phyloP scores from a whole-genome alignment of 2,329 filamentous ascomycete species.

The Aspergillus melleus region DNA sequence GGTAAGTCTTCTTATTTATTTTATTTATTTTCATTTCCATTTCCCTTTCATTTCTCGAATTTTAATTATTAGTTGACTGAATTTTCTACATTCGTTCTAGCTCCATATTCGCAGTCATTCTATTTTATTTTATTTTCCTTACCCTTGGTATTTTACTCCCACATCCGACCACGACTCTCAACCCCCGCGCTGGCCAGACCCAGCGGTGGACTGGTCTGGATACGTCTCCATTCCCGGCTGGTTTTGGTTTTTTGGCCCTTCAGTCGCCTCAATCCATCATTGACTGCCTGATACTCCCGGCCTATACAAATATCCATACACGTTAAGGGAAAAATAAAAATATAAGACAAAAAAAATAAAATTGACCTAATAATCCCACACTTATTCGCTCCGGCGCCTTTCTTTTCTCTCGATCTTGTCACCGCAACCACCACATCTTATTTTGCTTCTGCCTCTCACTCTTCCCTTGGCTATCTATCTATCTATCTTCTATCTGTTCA shows the following conservation, averaged over 20 bases:
- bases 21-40: not conserved
- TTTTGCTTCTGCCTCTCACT: constrained; percentile 3
- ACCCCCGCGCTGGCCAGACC: constrained; percentile 26
- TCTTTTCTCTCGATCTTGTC: not conserved
- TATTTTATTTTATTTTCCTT: not conserved
- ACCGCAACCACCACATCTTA: not conserved
- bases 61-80: not conserved
- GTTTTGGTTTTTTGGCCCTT: constrained; percentile 8
- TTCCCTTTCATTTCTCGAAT: not conserved
- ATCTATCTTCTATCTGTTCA: not conserved
- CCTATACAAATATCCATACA: constrained; percentile 4
- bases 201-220: constrained; percentile 19
- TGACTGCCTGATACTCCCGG: constrained; percentile 5
- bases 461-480: constrained; percentile 1
- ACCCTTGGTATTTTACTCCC: constrained; percentile 10
- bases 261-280: constrained; percentile 2
- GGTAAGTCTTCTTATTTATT: not conserved
- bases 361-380: not conserved
- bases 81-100: not conserved
- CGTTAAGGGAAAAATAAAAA: constrained; percentile 4
- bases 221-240: constrained; percentile 17
- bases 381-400: not conserved
- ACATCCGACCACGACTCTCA: not conserved
- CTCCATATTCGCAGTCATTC: not conserved
- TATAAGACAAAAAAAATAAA: constrained; percentile 5